A percentile compares a stretch with the other conserved stretches of the same genome.
These are phyloP conservation scores for Mycena olivaceomarginata DNA, from an alignment of 768 basidiomycete species.

Conservation along the genomic window DNA sequence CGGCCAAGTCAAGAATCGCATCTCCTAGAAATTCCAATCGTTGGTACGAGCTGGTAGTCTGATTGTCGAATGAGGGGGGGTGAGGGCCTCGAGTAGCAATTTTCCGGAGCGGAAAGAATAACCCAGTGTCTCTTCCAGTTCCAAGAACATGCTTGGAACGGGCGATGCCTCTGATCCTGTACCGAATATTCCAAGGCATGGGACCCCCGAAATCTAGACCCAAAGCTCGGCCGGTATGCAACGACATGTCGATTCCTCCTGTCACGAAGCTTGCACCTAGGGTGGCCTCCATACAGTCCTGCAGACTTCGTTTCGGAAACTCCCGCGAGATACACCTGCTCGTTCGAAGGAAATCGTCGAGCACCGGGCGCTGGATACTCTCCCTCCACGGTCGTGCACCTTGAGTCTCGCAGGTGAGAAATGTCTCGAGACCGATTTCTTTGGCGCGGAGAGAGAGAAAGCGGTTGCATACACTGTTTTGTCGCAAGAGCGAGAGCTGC, in stretches of 20 bases:
- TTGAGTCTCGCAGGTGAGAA: conserved; percentile 76
- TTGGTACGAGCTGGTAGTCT: conserved; percentile 78
- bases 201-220: conserved; percentile 85
- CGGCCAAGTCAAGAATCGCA: conserved; percentile 83
- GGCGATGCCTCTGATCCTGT: conserved; percentile 58
- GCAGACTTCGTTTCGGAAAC: conserved; percentile 82
- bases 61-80: conserved; percentile 80
- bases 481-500: conserved; percentile 81
- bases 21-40: conserved; percentile 94
- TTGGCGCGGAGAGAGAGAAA: conserved; percentile 83
- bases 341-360: conserved; percentile 56
- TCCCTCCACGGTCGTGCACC: conserved; percentile 78
- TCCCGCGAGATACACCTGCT: conserved; percentile 62
- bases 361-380: conserved; percentile 54
- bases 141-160: conserved; percentile 68
- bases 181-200: conserved; percentile 81
- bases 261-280: conserved; percentile 85
- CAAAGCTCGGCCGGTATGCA: conserved; percentile 78
- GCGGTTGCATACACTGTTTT: conserved; percentile 80
- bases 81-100: conserved; percentile 86
- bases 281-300: conserved; percentile 93
- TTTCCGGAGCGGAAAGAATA: conserved; percentile 81
- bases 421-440: conserved; percentile 77
- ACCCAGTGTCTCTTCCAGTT: conserved; percentile 78
- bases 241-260: conserved; percentile 83